These are phyloP conservation scores for Elsinoe arachidis DNA, from an alignment of 2,329 filamentous ascomycete genomes.

Conservation along the genomic window DNA sequence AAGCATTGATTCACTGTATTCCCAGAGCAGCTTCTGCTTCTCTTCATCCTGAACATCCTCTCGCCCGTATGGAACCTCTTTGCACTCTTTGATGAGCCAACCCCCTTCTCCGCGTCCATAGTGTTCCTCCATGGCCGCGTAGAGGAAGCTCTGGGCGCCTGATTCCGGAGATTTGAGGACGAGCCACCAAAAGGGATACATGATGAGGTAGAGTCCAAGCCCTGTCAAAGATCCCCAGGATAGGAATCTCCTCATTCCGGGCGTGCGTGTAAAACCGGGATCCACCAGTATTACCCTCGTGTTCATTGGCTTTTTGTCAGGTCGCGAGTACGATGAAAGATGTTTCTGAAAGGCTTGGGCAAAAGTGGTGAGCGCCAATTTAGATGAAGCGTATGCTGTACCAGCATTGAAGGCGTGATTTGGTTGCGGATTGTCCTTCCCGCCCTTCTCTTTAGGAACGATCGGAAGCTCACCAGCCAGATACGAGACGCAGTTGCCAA, in stretches of 20 bases:
- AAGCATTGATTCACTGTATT: slow-evolving; percentile 76
- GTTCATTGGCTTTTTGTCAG: slow-evolving; percentile 74
- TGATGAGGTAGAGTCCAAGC: slow-evolving; percentile 63
- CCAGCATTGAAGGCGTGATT: slow-evolving; percentile 35
- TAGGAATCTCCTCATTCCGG: slow-evolving; percentile 79
- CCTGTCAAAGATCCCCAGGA: slow-evolving; percentile 77
- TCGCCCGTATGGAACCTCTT: slow-evolving; percentile 61
- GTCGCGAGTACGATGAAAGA: slow-evolving; percentile 71
- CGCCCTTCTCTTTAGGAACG: slow-evolving; percentile 35
- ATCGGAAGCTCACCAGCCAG: slow-evolving; percentile 60
- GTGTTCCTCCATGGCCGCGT: slow-evolving; percentile 72
- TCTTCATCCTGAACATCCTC: slow-evolving; percentile 69
- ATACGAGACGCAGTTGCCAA: slow-evolving; percentile 82
- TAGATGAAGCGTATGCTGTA: slow-evolving; percentile 41
- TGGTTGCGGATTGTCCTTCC: slow-evolving; percentile 49
- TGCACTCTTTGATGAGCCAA: slow-evolving; percentile 80
- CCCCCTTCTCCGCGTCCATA: slow-evolving; percentile 59
- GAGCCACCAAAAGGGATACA: slow-evolving; percentile 78
- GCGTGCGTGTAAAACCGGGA: slow-evolving; percentile 75
- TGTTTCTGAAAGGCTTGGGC: slow-evolving; percentile 89
- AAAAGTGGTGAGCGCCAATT: slow-evolving; percentile 78
- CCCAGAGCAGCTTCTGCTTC: slow-evolving; percentile 78
- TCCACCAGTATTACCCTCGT: slow-evolving; percentile 79
- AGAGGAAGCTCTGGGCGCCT: slow-evolving; percentile 79
- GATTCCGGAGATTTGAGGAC: slow-evolving; percentile 74